Percentiles rank a stretch among this genome's conserved stretches.
phyloP scores from a whole-genome alignment of 2,329 filamentous ascomycete species.

The Phaeosphaeriaceae sp. region DNA sequence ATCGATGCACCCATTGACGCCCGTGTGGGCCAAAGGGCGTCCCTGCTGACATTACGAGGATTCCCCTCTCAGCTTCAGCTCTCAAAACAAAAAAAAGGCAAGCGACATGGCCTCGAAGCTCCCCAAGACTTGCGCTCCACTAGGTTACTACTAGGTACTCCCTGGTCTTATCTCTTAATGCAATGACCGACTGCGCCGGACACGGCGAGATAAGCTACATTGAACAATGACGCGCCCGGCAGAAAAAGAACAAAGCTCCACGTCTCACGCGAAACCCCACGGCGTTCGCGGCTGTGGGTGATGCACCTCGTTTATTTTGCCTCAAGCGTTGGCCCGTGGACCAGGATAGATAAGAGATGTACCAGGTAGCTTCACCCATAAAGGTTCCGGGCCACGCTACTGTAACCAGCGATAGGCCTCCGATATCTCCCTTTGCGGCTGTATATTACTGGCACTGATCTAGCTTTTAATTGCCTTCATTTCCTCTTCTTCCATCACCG shows the following conservation, averaged over 20 bases:
- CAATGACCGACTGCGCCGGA: slow-evolving; percentile 14
- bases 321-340: slow-evolving; percentile 40
- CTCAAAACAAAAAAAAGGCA: slow-evolving; percentile 1
- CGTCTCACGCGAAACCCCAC: slow-evolving; percentile 46
- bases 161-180: slow-evolving; percentile 18
- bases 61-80: slow-evolving; percentile 3
- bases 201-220: slow-evolving; percentile 33
- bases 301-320: slow-evolving; percentile 46
- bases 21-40: slow-evolving; percentile 11
- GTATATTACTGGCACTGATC: slow-evolving; percentile 41
- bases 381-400: slow-evolving; percentile 38
- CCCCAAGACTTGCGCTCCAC: not conserved
- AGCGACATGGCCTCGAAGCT: slow-evolving; percentile 16
- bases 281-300: slow-evolving; percentile 41
- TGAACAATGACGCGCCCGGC: slow-evolving; percentile 36
- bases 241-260: slow-evolving; percentile 43
- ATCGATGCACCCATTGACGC: slow-evolving; percentile 10
- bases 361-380: slow-evolving; percentile 42
- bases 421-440: slow-evolving; percentile 36
- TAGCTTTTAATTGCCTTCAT: slow-evolving; percentile 19
- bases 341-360: slow-evolving; percentile 47
- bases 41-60: slow-evolving; percentile 15
- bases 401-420: slow-evolving; percentile 38
- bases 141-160: not conserved
- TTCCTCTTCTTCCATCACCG: slow-evolving; percentile 13